Evolutionary conservation across 345 rosid genomes (phyloP).

Genomic region (Noccaea bulbosa): DNA sequence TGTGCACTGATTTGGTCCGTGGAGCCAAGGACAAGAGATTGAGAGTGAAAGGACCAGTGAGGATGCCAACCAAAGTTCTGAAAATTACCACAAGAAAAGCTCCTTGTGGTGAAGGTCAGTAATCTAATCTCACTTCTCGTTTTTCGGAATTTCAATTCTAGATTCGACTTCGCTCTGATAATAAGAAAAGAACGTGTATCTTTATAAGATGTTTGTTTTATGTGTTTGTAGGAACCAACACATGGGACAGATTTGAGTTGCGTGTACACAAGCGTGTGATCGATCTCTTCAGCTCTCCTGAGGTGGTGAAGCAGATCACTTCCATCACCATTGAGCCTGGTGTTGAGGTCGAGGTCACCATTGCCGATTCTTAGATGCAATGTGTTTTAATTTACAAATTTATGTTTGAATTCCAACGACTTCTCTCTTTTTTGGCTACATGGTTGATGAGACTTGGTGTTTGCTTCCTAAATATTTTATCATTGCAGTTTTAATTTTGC

Average conservation of each 20-base stretch:
- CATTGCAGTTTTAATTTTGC: not conserved
- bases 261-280: conserved; percentile 78
- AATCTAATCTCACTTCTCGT: not conserved
- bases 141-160: not conserved
- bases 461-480: conserved; percentile 3
- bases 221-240: conserved; percentile 61
- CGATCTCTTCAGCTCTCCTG: conserved; percentile 74
- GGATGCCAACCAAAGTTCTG: conserved; percentile 65
- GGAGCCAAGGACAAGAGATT: conserved; percentile 65
- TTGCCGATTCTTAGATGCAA: conserved; percentile 53
- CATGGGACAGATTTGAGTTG: conserved; percentile 76
- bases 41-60: conserved; percentile 66
- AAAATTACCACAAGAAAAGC: conserved; percentile 58
- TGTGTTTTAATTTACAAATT: not conserved
- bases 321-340: conserved; percentile 79
- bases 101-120: conserved; percentile 67
- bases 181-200: no score
- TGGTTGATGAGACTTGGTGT: conserved; percentile 9
- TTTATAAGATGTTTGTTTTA: not conserved
- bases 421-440: not conserved
- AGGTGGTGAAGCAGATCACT: conserved; percentile 79
- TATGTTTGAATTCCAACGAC: not conserved
- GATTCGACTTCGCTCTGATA: not conserved
- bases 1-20: conserved; percentile 61
- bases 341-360: conserved; percentile 78